Evolutionary conservation across 2,329 filamentous ascomycete genomes (phyloP).

Genomic region (Pseudogymnoascus sp.): DNA sequence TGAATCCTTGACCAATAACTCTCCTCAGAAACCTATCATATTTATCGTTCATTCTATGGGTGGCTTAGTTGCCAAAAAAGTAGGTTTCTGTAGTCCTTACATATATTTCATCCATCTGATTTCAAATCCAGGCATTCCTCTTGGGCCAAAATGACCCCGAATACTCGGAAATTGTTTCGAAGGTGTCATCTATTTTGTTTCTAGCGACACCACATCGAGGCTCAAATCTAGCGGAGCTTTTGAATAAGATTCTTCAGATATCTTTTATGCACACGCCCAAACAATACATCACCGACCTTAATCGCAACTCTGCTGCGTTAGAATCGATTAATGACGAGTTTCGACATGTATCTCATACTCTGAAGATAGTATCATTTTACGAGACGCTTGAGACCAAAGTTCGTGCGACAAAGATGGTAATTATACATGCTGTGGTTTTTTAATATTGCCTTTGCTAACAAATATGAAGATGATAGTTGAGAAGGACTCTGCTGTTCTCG

Average conservation of each 20-base stretch:
- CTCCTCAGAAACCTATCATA: conserved; percentile 29
- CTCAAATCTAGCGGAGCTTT: conserved; percentile 30
- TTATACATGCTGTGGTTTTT: not conserved
- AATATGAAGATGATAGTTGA: conserved; percentile 21
- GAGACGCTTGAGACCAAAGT: conserved; percentile 32
- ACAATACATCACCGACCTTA: conserved; percentile 34
- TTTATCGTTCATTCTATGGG: conserved; percentile 40
- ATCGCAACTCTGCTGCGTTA: conserved; percentile 30
- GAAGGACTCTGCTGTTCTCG: conserved; percentile 22
- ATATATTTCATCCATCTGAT: no score
- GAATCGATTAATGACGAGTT: conserved; percentile 39
- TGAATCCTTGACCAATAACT: no score
- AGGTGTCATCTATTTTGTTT: conserved; percentile 33
- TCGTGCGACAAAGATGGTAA: conserved; percentile 19
- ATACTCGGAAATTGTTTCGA: conserved; percentile 25
- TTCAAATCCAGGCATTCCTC: conserved; percentile 13
- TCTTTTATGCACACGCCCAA: conserved; percentile 25
- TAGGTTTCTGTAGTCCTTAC: not conserved
- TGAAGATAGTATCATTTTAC: conserved; percentile 39
- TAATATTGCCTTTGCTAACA: not conserved
- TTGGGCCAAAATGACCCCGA: conserved; percentile 22
- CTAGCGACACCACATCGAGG: conserved; percentile 37
- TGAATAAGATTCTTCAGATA: conserved; percentile 31
- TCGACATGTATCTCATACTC: conserved; percentile 30
- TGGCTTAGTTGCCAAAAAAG: conserved; percentile 30